Conservation (phyloP, 768 basidiomycete genomes). For the Dendrothele bispora region DNA sequence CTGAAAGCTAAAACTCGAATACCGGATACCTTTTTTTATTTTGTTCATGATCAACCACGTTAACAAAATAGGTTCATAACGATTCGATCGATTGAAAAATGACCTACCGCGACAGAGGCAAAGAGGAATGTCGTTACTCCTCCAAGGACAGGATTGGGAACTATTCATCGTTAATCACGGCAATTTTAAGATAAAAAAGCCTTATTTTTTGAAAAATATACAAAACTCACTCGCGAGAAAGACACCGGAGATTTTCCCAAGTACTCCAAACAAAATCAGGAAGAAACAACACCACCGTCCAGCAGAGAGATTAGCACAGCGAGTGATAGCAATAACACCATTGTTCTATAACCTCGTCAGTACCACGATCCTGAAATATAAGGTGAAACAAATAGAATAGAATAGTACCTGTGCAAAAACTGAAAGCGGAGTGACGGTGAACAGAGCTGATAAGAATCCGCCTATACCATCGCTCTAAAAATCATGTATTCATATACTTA, state of each 20-base stretch:
- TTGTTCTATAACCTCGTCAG: constrained; percentile 51
- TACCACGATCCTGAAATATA: neutral
- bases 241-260: constrained; percentile 82
- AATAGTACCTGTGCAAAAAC: constrained; percentile 63
- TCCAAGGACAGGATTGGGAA: constrained; percentile 80
- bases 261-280: constrained; percentile 75
- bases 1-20: constrained; percentile 65
- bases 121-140: constrained; percentile 90
- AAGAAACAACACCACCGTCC: constrained; percentile 80
- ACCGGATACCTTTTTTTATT: constrained; percentile 46
- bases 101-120: constrained; percentile 58
- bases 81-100: too few species aligned
- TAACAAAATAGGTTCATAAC: too few species aligned
- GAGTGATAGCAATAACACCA: constrained; percentile 80
- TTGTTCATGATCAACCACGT: too few species aligned
- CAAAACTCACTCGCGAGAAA: constrained; percentile 58
- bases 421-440: constrained; percentile 80
- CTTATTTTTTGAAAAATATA: too few species aligned
- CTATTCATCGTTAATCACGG: too few species aligned
- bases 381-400: neutral
- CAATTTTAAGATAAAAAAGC: too few species aligned
- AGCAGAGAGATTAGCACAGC: constrained; percentile 78
- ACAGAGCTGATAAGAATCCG: constrained; percentile 76
- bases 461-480: constrained; percentile 73
- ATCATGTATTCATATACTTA: constrained; percentile 44